phyloP scores from a whole-genome alignment of 495 filamentous ascomycete genomes.

The Aspergillus leporis region DNA sequence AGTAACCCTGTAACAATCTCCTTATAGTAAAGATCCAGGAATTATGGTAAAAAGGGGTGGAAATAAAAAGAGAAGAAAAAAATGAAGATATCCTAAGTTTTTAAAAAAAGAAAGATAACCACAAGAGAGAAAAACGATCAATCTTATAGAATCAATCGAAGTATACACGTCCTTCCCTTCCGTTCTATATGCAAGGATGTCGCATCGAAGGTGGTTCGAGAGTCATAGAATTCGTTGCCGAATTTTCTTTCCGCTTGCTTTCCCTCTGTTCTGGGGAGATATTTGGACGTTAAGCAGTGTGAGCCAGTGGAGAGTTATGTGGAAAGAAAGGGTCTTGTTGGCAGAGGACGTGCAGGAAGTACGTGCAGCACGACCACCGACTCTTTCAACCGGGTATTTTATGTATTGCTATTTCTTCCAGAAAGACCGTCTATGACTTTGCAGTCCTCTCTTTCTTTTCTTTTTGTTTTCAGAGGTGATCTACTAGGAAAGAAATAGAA shows the following conservation, averaged over 20 bases:
- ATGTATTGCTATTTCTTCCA: slow-evolving; percentile 12
- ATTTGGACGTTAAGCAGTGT: slow-evolving; percentile 14
- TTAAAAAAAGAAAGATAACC: slow-evolving; percentile 23
- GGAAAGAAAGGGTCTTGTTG: slow-evolving; percentile 20
- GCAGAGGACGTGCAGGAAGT: slow-evolving; percentile 13
- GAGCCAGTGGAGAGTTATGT: slow-evolving; percentile 18
- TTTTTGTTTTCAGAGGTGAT: slow-evolving; percentile 10
- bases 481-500: slow-evolving; percentile 6
- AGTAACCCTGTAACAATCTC: neutral
- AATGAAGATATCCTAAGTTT: slow-evolving; percentile 17
- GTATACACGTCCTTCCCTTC: slow-evolving; percentile 1
- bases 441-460: slow-evolving; percentile 18
- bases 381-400: slow-evolving; percentile 30
- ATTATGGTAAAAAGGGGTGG: slow-evolving; percentile 1
- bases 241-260: slow-evolving; percentile 6
- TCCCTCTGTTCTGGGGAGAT: slow-evolving; percentile 2
- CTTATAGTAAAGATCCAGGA: neutral
- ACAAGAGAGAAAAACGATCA: slow-evolving; percentile 1
- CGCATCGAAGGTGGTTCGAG: slow-evolving; percentile 10
- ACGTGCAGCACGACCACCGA: slow-evolving; percentile 6
- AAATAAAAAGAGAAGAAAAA: slow-evolving; percentile 17
- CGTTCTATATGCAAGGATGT: slow-evolving; percentile 21
- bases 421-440: slow-evolving; percentile 15
- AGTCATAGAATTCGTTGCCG: slow-evolving; percentile 12
- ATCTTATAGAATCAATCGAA: neutral